Base-by-base conservation (phyloP, 2,329 filamentous ascomycete genomes). In the Claviceps sp. region DNA sequence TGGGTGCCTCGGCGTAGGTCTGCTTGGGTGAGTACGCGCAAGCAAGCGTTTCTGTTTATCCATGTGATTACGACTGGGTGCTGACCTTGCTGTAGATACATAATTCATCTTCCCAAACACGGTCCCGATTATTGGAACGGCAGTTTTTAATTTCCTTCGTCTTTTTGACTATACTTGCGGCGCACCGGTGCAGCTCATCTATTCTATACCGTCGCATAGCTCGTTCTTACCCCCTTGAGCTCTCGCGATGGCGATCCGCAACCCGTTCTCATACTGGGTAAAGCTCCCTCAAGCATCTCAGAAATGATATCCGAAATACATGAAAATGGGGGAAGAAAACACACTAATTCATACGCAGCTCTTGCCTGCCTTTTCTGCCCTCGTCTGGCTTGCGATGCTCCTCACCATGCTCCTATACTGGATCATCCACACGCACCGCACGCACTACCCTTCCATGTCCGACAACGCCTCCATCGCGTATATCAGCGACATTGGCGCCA, bases 361-460 rank as follows among this genome's bases (percentile, higher is more conserved):
- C 53, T 74, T 89, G 38, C 87, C 87, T 57, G 70, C 89, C 55
- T 73, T 89, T 58, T 82, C 84, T 47, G 77, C 81, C 57, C 60
- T 77, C 53, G 71, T 79, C 57, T 85, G 82, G 82, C 72, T 84
- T 13, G 75, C 74, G 55, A 88, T 81, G 64, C 74, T 90, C 16
- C 73, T 89, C 26, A 80, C 76, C 52, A 77, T 89, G 68, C 71
- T 89, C 53, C 73, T 85, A n/a, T 74, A 79, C 67, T 91, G 87
- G 87, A 67, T 77, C 55, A 64, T 80, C 41, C 68, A 78, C 59
- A 67, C 68, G 4, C 66, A 84, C 52, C 67, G 69, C n/a, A 72
- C 69, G 1, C 70, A 71, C 56, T 87, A 85, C 61, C 54, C 70
- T 2, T 82, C 79, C 42, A 87, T 89, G 82, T 65, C 70, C 19